Conservation (phyloP, 495 filamentous ascomycete species). For the Evansstolkia leycettana region DNA sequence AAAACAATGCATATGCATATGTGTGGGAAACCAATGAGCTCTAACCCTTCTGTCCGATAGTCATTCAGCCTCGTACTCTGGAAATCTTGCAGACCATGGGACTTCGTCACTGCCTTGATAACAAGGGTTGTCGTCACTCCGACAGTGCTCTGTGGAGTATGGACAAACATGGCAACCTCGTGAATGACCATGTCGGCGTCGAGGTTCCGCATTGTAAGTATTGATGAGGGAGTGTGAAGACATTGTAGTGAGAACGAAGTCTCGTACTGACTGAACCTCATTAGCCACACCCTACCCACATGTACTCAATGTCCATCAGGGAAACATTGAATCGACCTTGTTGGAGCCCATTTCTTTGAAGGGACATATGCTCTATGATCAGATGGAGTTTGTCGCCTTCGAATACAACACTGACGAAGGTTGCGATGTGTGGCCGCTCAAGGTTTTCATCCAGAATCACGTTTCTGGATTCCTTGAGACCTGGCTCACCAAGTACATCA, state of each 20-base stretch:
- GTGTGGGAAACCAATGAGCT: too few relatives aligned
- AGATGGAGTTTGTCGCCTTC: neutral
- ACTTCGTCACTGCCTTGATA: neutral
- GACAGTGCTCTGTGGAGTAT: neutral
- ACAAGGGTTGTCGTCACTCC: neutral
- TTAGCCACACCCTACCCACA: neutral
- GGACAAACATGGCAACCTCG: too few relatives aligned
- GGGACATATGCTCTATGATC: neutral
- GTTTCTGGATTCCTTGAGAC: neutral
- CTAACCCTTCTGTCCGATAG: neutral
- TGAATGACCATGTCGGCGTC: too few relatives aligned
- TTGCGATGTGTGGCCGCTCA: neutral
- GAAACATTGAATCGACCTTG: neutral
- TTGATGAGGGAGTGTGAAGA: too few relatives aligned
- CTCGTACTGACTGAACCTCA: neutral
- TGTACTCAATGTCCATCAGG: neutral
- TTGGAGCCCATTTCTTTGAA: neutral
- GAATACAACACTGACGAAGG: neutral
- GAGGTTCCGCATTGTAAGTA: too few relatives aligned
- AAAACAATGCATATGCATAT: too few relatives aligned
- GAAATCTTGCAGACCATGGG: slow-evolving; percentile 2
- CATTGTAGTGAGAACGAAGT: too few relatives aligned
- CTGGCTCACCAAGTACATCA: slow-evolving; percentile 1
- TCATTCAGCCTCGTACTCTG: slow-evolving; percentile 1
- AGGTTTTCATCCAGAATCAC: neutral